These are phyloP conservation scores for Penicillium lividum DNA, from an alignment of 495 filamentous ascomycete genomes.

Conservation along the genomic window DNA sequence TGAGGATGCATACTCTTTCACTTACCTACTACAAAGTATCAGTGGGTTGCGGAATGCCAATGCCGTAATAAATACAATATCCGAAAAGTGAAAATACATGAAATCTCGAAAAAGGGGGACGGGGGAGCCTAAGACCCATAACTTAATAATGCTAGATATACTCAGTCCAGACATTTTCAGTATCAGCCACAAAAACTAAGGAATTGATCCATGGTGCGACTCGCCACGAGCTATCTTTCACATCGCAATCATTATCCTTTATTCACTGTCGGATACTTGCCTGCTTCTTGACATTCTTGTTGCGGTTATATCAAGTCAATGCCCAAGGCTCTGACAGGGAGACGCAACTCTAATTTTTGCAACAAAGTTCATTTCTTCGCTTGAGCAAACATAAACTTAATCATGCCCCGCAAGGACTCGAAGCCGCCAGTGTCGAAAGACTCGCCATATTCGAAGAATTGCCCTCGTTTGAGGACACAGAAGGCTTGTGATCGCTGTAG, in stretches of 20 bases:
- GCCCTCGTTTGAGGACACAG: background rate
- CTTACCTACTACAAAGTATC: too few relatives aligned
- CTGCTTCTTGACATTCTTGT: background rate
- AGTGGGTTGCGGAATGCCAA: background rate
- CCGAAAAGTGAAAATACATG: background rate
- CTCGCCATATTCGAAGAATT: background rate
- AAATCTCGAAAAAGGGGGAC: background rate
- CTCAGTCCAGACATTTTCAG: background rate
- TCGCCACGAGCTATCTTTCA: background rate
- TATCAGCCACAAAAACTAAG: background rate
- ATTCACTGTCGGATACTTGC: background rate
- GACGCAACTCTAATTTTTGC: background rate
- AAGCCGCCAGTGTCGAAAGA: background rate
- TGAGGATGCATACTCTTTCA: too few relatives aligned
- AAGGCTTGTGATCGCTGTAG: constrained; percentile 8
- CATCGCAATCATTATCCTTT: background rate
- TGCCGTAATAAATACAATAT: background rate
- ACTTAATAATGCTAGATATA: background rate
- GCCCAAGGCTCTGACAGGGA: background rate
- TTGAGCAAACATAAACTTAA: background rate
- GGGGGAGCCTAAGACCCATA: background rate
- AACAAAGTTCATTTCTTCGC: background rate
- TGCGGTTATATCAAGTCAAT: background rate
- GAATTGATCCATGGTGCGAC: background rate
- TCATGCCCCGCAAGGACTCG: background rate